phyloP scores from a whole-genome alignment of 1,284 basidiomycete species.

The Irpex lacteus region DNA sequence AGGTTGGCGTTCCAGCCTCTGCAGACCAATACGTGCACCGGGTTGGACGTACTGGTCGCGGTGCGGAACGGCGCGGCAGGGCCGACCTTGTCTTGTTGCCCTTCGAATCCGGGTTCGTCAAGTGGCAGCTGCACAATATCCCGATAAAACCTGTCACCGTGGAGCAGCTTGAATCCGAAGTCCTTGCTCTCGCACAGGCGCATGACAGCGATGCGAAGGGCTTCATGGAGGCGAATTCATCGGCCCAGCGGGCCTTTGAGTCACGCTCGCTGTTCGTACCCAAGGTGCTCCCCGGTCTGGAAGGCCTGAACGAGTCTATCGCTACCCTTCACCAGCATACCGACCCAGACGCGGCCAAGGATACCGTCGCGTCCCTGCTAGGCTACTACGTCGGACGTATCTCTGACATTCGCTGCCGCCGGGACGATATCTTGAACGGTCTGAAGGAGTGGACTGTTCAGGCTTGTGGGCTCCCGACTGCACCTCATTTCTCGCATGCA shows the following conservation, averaged over 20 bases:
- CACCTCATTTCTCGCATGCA: conserved; percentile 46
- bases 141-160: conserved; percentile 65
- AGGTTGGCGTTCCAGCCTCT: conserved; percentile 77
- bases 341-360: conserved; percentile 55
- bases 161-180: conserved; percentile 48
- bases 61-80: conserved; percentile 62
- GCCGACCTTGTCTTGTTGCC: conserved; percentile 87
- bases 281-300: conserved; percentile 22
- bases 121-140: conserved; percentile 62
- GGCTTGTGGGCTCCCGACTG: conserved; percentile 44
- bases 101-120: conserved; percentile 79
- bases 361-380: conserved; percentile 69
- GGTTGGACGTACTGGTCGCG: conserved; percentile 89
- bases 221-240: not conserved
- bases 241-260: not conserved
- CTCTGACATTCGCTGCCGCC: conserved; percentile 47
- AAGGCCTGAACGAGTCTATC: conserved; percentile 24
- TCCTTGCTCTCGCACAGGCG: conserved; percentile 47
- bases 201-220: conserved; percentile 47
- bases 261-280: not conserved
- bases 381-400: conserved; percentile 74
- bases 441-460: conserved; percentile 65
- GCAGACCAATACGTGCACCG: conserved; percentile 89
- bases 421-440: conserved; percentile 54
- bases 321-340: conserved; percentile 30